Base-by-base conservation (phyloP, 768 basidiomycete genomes). In the Gloeopeniophorella convolvens region DNA sequence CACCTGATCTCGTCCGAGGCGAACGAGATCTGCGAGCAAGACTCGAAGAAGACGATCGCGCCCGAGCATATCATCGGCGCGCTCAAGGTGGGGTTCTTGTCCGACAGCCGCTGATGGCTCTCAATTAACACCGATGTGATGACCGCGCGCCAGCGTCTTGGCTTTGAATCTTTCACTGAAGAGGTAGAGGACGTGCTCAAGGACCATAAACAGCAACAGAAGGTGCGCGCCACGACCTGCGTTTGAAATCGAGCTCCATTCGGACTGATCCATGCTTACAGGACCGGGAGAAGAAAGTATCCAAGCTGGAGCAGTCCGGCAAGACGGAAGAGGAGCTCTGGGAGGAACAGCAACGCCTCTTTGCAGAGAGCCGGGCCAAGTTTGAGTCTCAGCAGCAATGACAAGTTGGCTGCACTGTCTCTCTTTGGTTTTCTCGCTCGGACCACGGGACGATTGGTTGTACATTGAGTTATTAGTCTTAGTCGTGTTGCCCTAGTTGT, bases 31-130 rank as follows among this genome's bases (percentile, higher is more conserved):
- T 99, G 96, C 63, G 96, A 98, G 64, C 85, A 91, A 65, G 93
- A 95, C 63, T 90, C 91, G 21, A 97, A 96, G 74, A 99, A 99
- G 73, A 99, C 96, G 1, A 98, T 99, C 60, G 88, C 92, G 4
- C 96, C 96, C 1, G 96, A 99, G 60, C 96, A 99, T 63, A 93
- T 98, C 36, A 85, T 97, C 26, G 72, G 77, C 20, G 96, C 96
- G 5, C 73, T 99, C 48, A 91, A 91, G 72, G 94, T 89, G 49
- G 12, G 30, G 20, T 18, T 27, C 9, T 28, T 36, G 5, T 28
- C 23, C 18, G 23, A 11, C 27, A 8, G 28, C 44, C 13, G 5
- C 28, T 26, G 10, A 23, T 24, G 12, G 26, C 7, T 13, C 24
- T 20, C 21, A 33, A 12, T 44, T 48, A 35, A 40, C 24, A n/a